phyloP scores from a whole-genome alignment of 2,329 filamentous ascomycete species.

The Gyromitra esculenta region DNA sequence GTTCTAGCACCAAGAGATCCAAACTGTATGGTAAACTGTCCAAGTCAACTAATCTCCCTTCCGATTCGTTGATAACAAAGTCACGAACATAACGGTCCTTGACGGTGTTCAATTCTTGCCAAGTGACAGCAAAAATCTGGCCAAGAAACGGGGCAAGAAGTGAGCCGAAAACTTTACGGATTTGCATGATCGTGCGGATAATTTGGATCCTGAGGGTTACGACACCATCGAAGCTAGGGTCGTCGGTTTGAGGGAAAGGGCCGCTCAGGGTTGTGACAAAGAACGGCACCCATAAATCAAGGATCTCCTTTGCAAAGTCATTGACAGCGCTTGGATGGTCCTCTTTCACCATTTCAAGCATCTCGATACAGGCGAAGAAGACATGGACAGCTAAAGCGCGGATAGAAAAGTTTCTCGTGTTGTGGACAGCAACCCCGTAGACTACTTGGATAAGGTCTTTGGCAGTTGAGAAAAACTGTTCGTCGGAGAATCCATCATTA shows the following conservation, averaged over 20 bases:
- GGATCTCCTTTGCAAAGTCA: conserved; percentile 84
- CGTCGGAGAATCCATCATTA: conserved; percentile 90
- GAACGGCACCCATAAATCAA: conserved; percentile 87
- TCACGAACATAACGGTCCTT: conserved; percentile 79
- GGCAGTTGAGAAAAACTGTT: conserved; percentile 92
- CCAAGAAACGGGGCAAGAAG: conserved; percentile 84
- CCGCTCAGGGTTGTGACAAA: conserved; percentile 82
- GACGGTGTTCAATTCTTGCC: conserved; percentile 83
- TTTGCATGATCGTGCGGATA: conserved; percentile 88
- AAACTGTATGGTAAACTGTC: conserved; percentile 94
- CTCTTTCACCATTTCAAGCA: conserved; percentile 95
- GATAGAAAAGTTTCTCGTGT: conserved; percentile 66
- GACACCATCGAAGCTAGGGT: conserved; percentile 75
- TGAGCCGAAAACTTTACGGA: conserved; percentile 82
- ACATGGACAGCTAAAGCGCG: conserved; percentile 88
- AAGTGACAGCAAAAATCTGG: conserved; percentile 83
- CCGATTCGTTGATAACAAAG: conserved; percentile 85
- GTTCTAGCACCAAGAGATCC: conserved; percentile 91
- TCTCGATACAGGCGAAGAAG: conserved; percentile 91
- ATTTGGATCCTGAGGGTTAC: conserved; percentile 91
- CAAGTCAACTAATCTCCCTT: conserved; percentile 87
- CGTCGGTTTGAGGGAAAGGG: conserved; percentile 71
- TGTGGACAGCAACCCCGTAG: conserved; percentile 81
- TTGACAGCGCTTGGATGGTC: conserved; percentile 88
- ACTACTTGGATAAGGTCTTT: conserved; percentile 84